Conservation (phyloP, 192 early-diverging fungal species). For the Coemansia interrupta region DNA sequence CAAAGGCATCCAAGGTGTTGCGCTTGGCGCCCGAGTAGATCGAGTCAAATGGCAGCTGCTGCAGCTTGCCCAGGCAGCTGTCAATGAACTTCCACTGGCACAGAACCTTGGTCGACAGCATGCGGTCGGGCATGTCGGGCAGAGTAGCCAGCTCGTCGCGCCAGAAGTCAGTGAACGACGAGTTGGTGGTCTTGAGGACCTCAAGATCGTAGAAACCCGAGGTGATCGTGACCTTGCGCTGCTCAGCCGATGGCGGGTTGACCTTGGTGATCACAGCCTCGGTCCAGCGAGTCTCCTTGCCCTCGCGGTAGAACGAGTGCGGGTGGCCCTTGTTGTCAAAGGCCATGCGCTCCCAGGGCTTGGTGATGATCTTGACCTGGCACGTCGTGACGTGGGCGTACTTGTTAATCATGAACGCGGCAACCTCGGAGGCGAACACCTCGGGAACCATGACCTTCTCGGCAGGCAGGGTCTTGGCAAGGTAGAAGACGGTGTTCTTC, state of each 20-base stretch:
- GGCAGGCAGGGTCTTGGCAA: slow-evolving; percentile 64
- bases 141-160: slow-evolving; percentile 72
- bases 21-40: slow-evolving; percentile 59
- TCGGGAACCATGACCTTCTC: slow-evolving; percentile 68
- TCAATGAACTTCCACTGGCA: slow-evolving; percentile 60
- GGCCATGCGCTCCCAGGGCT: slow-evolving; percentile 72
- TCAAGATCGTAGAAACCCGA: slow-evolving; percentile 70
- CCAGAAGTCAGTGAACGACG: slow-evolving; percentile 70
- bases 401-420: slow-evolving; percentile 65
- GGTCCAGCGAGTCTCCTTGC: slow-evolving; percentile 65
- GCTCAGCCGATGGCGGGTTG: slow-evolving; percentile 17
- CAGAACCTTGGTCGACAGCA: slow-evolving; percentile 72
- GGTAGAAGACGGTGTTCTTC: slow-evolving; percentile 74
- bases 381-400: slow-evolving; percentile 66
- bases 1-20: slow-evolving; percentile 72
- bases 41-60: slow-evolving; percentile 52
- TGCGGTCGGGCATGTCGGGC: slow-evolving; percentile 68
- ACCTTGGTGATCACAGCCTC: slow-evolving; percentile 51
- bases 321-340: slow-evolving; percentile 60
- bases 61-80: slow-evolving; percentile 11
- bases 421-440: slow-evolving; percentile 66
- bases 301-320: slow-evolving; percentile 70
- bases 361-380: slow-evolving; percentile 64
- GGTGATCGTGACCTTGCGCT: slow-evolving; percentile 43
- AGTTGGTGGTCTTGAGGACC: slow-evolving; percentile 81